Conservation (phyloP, 805 yeast genomes). For the Metschnikowia proteae region DNA sequence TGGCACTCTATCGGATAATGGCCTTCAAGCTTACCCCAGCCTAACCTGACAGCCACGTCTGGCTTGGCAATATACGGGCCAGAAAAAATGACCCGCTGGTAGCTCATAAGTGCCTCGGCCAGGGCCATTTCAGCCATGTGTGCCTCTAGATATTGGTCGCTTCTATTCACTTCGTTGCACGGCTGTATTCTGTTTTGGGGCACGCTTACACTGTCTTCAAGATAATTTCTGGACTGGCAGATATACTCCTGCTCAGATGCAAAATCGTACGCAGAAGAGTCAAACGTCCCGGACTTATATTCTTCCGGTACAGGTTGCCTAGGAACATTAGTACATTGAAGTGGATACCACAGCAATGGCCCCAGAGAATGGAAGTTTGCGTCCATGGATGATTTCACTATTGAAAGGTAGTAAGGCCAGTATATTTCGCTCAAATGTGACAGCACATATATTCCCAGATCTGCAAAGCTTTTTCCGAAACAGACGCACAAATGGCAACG, state of each 20-base stretch:
- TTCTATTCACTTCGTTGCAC: neutral
- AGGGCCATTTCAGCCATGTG: neutral
- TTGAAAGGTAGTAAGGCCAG: neutral
- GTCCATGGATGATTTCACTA: neutral
- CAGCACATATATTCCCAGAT: neutral
- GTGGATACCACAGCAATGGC: neutral
- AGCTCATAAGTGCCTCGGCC: neutral
- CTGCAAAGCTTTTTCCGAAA: neutral
- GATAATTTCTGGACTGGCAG: neutral
- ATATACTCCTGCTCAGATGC: neutral
- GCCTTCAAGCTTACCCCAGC: neutral
- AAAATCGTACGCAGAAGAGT: neutral
- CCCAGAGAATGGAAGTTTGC: neutral
- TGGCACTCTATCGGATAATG: neutral
- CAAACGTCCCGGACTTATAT: neutral
- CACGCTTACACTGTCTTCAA: neutral
- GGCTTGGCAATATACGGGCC: neutral
- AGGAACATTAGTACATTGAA: neutral
- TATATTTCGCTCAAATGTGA: neutral
- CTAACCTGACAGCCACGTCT: neutral
- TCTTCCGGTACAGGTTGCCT: neutral
- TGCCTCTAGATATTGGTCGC: neutral
- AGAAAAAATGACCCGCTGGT: neutral
- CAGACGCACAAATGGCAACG: neutral
- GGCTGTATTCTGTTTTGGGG: neutral